These are phyloP conservation scores for Starmerella powellii DNA, from an alignment of 805 yeast genomes.

Conservation along the genomic window DNA sequence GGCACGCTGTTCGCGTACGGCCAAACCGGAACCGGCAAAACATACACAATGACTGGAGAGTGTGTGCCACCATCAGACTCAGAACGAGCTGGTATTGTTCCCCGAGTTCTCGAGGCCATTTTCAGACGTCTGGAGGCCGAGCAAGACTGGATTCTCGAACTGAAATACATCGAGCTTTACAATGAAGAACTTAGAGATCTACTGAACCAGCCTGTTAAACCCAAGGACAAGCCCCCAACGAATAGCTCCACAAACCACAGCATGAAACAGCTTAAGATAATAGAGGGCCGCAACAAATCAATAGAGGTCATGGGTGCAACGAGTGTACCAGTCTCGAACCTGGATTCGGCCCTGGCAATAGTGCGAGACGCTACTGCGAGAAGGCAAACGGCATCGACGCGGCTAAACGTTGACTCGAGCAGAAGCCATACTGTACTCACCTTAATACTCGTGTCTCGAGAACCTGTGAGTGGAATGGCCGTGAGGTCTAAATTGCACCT, in stretches of 20 bases:
- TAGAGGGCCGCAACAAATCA: constrained; percentile 39
- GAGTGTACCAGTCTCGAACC: constrained; percentile 39
- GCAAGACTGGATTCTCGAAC: constrained; percentile 40
- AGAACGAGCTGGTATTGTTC: constrained; percentile 46
- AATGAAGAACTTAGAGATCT: constrained; percentile 77
- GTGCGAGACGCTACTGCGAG: constrained; percentile 47
- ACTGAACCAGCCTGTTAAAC: constrained; percentile 29
- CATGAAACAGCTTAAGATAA: constrained; percentile 43
- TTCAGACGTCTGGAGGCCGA: constrained; percentile 37
- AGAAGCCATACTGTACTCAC: constrained; percentile 75
- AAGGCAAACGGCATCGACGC: constrained; percentile 67
- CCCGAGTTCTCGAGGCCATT: constrained; percentile 44
- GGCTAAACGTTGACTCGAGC: constrained; percentile 63
- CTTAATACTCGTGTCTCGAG: constrained; percentile 39
- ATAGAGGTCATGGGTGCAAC: constrained; percentile 48
- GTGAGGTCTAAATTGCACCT: constrained; percentile 55
- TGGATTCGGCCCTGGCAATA: constrained; percentile 40
- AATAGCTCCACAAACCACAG: background rate
- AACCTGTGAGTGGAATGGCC: constrained; percentile 39
- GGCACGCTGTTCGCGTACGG: constrained; percentile 82
- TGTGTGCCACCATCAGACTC: constrained; percentile 29
- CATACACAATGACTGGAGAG: constrained; percentile 62
- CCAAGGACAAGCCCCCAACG: background rate
- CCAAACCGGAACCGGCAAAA: constrained; percentile 85
- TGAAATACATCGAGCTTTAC: constrained; percentile 72